These are phyloP conservation scores for Nectriaceae sp. DNA, from an alignment of 2,329 filamentous ascomycete species.

Conservation along the genomic window DNA sequence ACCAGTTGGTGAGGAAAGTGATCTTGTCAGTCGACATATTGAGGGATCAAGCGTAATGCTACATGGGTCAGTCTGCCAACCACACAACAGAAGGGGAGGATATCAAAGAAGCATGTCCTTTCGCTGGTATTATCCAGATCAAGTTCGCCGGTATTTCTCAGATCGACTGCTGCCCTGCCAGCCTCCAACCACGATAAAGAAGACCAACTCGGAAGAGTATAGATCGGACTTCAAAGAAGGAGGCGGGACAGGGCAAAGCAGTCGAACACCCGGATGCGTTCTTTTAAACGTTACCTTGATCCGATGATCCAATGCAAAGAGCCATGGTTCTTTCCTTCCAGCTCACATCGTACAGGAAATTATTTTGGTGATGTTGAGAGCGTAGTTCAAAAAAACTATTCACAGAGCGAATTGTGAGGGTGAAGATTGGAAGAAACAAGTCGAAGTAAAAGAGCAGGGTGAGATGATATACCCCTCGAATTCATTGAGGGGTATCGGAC, in stretches of 20 bases:
- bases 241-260: slow-evolving; percentile 13
- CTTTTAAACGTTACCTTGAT: slow-evolving; percentile 50
- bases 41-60: slow-evolving; percentile 47
- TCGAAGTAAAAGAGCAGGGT: too few species aligned
- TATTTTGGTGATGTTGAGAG: not conserved
- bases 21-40: slow-evolving; percentile 83
- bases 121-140: slow-evolving; percentile 87
- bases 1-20: slow-evolving; percentile 84
- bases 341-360: slow-evolving; percentile 29
- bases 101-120: slow-evolving; percentile 78
- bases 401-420: not conserved
- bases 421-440: too few species aligned
- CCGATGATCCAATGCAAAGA: slow-evolving; percentile 28
- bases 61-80: slow-evolving; percentile 48
- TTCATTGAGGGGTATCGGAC: slow-evolving; percentile 21
- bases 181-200: slow-evolving; percentile 7
- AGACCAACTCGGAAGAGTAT: not conserved
- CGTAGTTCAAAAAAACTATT: not conserved
- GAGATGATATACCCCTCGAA: not conserved
- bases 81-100: slow-evolving; percentile 30
- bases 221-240: not conserved
- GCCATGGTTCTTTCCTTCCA: slow-evolving; percentile 24
- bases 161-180: slow-evolving; percentile 43
- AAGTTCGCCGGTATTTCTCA: slow-evolving; percentile 85
- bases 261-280: slow-evolving; percentile 50